A percentile compares a stretch with the other conserved stretches of the same genome.
Conservation (phyloP, 495 filamentous ascomycete genomes). For the Xylaria palmicola region DNA sequence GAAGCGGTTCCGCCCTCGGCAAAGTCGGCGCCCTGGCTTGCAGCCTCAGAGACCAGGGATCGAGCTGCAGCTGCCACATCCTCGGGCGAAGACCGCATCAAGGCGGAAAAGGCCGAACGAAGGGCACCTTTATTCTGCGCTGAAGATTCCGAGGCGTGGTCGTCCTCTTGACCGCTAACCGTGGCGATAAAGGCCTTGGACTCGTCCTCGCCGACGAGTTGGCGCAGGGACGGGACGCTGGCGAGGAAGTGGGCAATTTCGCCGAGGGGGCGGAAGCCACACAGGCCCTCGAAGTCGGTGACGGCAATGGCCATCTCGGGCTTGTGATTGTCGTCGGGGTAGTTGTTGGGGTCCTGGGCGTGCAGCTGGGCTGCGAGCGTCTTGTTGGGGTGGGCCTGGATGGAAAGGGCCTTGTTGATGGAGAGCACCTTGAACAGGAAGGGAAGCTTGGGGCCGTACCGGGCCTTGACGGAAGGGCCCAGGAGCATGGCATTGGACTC, state of each 20-base stretch:
- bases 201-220: conserved; percentile 69
- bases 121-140: conserved; percentile 78
- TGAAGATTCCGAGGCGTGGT: conserved; percentile 49
- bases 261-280: conserved; percentile 84
- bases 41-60: conserved; percentile 69
- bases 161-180: conserved; percentile 61
- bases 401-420: conserved; percentile 89
- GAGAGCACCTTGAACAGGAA: conserved; percentile 98
- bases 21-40: conserved; percentile 59
- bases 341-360: conserved; percentile 83
- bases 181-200: conserved; percentile 67
- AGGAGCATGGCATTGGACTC: conserved; percentile 84
- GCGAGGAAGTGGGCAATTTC: conserved; percentile 87
- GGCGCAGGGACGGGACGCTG: conserved; percentile 67
- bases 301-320: conserved; percentile 98
- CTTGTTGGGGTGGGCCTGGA: conserved; percentile 98
- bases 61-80: conserved; percentile 62
- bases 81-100: conserved; percentile 75
- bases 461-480: conserved; percentile 64
- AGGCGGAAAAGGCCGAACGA: conserved; percentile 64
- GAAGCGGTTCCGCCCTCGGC: conserved; percentile 61
- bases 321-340: conserved; percentile 99
- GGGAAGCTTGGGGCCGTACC: conserved; percentile 77
- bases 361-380: conserved; percentile 90
- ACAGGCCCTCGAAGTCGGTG: conserved; percentile 92